phyloP scores from a whole-genome alignment of 73 alveolate species.

The Diophrys sp. region DNA sequence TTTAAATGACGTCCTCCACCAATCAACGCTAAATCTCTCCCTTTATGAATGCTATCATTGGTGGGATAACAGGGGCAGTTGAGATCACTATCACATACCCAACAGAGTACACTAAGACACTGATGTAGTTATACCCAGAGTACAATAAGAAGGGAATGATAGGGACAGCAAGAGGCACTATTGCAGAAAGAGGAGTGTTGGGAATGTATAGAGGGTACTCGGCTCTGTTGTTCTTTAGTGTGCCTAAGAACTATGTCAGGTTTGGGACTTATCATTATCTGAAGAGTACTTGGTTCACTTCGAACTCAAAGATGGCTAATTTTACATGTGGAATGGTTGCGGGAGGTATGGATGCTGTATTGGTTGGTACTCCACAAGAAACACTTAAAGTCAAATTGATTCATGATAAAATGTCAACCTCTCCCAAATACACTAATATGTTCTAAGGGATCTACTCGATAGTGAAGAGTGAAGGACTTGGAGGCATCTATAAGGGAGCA shows the following conservation, averaged over 20 bases:
- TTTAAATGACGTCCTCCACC: not conserved
- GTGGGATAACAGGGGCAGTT: slow-evolving; percentile 91
- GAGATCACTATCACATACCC: slow-evolving; percentile 92
- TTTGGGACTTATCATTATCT: slow-evolving; percentile 79
- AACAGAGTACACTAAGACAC: slow-evolving; percentile 89
- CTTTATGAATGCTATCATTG: slow-evolving; percentile 54
- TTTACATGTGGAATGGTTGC: slow-evolving; percentile 87
- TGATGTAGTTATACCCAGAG: slow-evolving; percentile 89
- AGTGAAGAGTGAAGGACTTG: slow-evolving; percentile 62
- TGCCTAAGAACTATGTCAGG: slow-evolving; percentile 86
- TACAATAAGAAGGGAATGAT: slow-evolving; percentile 71
- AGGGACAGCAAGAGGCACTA: slow-evolving; percentile 58
- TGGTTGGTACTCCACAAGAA: slow-evolving; percentile 94
- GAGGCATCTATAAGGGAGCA: slow-evolving; percentile 83
- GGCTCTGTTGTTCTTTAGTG: slow-evolving; percentile 78
- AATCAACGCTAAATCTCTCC: slow-evolving; percentile 24
- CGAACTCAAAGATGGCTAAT: slow-evolving; percentile 3
- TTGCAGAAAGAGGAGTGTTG: slow-evolving; percentile 58
- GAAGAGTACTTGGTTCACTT: slow-evolving; percentile 69
- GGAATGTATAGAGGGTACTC: slow-evolving; percentile 89
- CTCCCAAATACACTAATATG: slow-evolving; percentile 81
- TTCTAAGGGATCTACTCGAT: slow-evolving; percentile 82
- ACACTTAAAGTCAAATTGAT: slow-evolving; percentile 85
- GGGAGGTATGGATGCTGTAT: slow-evolving; percentile 86
- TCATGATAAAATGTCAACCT: slow-evolving; percentile 77